phyloP scores from a whole-genome alignment of 2,329 filamentous ascomycete species.

The Trichoderma brevicompactum region DNA sequence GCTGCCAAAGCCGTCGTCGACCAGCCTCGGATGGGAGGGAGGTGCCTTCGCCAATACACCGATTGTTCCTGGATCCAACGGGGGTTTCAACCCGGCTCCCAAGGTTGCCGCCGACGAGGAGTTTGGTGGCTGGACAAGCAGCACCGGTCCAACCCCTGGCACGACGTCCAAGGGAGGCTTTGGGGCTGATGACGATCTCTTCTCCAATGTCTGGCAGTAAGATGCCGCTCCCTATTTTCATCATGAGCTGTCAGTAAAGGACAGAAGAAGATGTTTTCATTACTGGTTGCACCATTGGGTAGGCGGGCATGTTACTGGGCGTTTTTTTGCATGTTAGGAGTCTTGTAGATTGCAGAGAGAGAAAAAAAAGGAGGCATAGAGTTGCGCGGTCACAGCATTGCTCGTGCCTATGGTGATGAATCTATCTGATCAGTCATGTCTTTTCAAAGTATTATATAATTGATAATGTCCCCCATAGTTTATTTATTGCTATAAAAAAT shows the following conservation, averaged over 20 bases:
- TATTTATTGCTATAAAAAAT: not conserved
- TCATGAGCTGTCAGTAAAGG: slow-evolving; percentile 10
- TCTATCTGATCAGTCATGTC: slow-evolving; percentile 6
- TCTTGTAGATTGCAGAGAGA: slow-evolving; percentile 38
- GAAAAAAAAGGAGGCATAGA: slow-evolving; percentile 25
- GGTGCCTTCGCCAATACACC: slow-evolving; percentile 61
- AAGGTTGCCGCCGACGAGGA: slow-evolving; percentile 89
- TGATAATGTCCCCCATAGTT: slow-evolving; percentile 8
- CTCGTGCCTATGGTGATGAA: slow-evolving; percentile 17
- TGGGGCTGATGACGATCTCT: slow-evolving; percentile 80
- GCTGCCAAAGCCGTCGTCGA: slow-evolving; percentile 50
- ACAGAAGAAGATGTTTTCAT: slow-evolving; percentile 29
- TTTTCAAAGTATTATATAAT: slow-evolving; percentile 14
- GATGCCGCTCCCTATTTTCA: slow-evolving; percentile 16
- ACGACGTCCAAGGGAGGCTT: slow-evolving; percentile 63
- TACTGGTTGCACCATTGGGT: slow-evolving; percentile 33
- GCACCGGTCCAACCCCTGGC: slow-evolving; percentile 53
- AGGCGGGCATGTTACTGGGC: slow-evolving; percentile 39
- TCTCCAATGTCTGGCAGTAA: slow-evolving; percentile 93
- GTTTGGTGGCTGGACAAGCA: slow-evolving; percentile 92
- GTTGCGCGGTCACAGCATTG: slow-evolving; percentile 5
- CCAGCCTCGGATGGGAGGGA: slow-evolving; percentile 66
- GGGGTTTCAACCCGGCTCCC: slow-evolving; percentile 67
- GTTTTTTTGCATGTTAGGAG: slow-evolving; percentile 41
- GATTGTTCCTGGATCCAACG: slow-evolving; percentile 64